phyloP scores from a whole-genome alignment of 805 yeast species.

The Starmerella gropengiesseri region DNA sequence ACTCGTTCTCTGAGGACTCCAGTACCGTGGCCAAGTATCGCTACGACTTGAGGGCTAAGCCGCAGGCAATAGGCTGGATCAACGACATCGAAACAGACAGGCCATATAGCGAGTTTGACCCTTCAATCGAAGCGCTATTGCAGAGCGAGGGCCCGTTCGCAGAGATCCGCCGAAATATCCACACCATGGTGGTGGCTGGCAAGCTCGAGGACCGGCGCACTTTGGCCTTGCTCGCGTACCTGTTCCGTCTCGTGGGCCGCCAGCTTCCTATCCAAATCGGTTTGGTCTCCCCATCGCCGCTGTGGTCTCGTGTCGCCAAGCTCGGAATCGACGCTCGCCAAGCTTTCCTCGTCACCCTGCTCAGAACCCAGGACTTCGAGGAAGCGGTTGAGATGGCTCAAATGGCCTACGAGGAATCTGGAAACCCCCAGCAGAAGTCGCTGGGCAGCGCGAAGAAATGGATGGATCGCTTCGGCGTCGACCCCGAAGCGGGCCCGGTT shows the following conservation, averaged over 20 bases:
- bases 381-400: slow-evolving; percentile 15
- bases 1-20: slow-evolving; percentile 14
- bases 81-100: slow-evolving; percentile 64
- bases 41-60: slow-evolving; percentile 28
- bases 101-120: slow-evolving; percentile 36
- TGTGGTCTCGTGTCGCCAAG: slow-evolving; percentile 20
- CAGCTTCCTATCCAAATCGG: slow-evolving; percentile 75
- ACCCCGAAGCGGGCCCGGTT: slow-evolving; percentile 36
- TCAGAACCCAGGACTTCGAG: slow-evolving; percentile 10
- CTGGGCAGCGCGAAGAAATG: slow-evolving; percentile 21
- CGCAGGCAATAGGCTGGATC: slow-evolving; percentile 47
- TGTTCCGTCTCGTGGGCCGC: slow-evolving; percentile 30
- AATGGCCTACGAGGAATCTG: slow-evolving; percentile 15
- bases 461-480: slow-evolving; percentile 31
- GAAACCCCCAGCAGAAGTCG: neutral
- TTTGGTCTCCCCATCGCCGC: slow-evolving; percentile 47
- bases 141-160: slow-evolving; percentile 55
- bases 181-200: slow-evolving; percentile 59
- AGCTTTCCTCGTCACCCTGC: slow-evolving; percentile 15
- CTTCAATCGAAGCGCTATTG: slow-evolving; percentile 35
- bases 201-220: slow-evolving; percentile 47
- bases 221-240: slow-evolving; percentile 36
- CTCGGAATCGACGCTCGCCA: slow-evolving; percentile 20
- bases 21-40: slow-evolving; percentile 17
- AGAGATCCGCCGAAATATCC: slow-evolving; percentile 57